Evolutionary conservation across 441 rosid genomes (phyloP).

Genomic region (Erodium trifolium): DNA sequence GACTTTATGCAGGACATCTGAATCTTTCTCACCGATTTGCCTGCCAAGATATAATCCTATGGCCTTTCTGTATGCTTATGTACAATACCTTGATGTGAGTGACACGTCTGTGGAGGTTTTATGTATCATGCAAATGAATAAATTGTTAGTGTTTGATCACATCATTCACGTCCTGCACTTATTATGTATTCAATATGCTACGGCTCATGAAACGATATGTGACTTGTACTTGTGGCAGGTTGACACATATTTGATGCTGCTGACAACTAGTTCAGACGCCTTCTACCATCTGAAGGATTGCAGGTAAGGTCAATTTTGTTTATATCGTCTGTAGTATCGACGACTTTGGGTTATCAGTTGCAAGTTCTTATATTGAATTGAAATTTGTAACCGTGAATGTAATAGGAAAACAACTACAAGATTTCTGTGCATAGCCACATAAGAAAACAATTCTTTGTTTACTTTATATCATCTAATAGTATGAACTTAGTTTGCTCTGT

Average conservation of each 20-base stretch:
- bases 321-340: neutral
- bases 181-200: constrained; percentile 11
- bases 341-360: neutral
- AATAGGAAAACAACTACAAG: neutral
- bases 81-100: constrained; percentile 93
- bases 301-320: constrained; percentile 41
- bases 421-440: too few species aligned
- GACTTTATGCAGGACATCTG: constrained; percentile 73
- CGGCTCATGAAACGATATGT: constrained; percentile 15
- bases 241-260: constrained; percentile 77
- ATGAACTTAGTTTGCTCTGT: constrained; percentile 2
- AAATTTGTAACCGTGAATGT: neutral
- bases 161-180: neutral
- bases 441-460: neutral
- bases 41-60: constrained; percentile 90
- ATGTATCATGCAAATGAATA: neutral
- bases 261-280: constrained; percentile 97
- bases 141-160: neutral
- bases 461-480: neutral
- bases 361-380: constrained; percentile 12
- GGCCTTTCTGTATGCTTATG: constrained; percentile 92
- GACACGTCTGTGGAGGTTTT: neutral
- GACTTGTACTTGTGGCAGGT: constrained; percentile 42
- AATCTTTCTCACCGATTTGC: constrained; percentile 95
- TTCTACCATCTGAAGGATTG: constrained; percentile 96